Percentiles rank a stretch among this genome's conserved stretches.
phyloP scores from a whole-genome alignment of 2,329 filamentous ascomycete genomes.

The Diaporthe longicolla region DNA sequence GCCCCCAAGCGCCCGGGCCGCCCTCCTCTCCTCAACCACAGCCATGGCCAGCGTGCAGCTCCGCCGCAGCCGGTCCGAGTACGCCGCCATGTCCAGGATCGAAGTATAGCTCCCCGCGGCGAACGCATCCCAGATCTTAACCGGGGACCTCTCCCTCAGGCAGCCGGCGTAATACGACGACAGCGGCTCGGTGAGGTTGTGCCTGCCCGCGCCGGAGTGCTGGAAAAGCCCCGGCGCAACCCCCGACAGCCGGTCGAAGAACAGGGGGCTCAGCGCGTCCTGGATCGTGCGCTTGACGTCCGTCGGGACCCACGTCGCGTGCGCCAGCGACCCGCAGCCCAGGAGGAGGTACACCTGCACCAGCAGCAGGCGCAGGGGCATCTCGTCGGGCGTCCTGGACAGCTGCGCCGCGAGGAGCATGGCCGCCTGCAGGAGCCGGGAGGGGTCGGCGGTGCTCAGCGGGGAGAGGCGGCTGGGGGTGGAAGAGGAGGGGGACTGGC shows the following conservation, averaged over 20 bases:
- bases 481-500: constrained; percentile 22
- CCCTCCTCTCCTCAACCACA: constrained; percentile 65
- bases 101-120: constrained; percentile 65
- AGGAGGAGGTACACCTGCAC: constrained; percentile 66
- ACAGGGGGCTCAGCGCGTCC: constrained; percentile 68
- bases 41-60: constrained; percentile 69
- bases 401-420: constrained; percentile 65
- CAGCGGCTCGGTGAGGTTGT: constrained; percentile 57
- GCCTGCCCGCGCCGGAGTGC: constrained; percentile 48
- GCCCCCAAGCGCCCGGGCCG: constrained; percentile 59
- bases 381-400: constrained; percentile 60
- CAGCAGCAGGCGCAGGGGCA: constrained; percentile 63
- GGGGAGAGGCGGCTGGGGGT: constrained; percentile 40
- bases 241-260: constrained; percentile 68
- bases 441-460: constrained; percentile 46
- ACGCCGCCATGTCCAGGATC: constrained; percentile 62
- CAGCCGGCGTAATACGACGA: constrained; percentile 62
- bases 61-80: constrained; percentile 59
- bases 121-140: constrained; percentile 64
- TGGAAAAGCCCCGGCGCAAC: constrained; percentile 61
- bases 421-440: constrained; percentile 62
- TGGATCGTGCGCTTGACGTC: constrained; percentile 71
- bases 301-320: constrained; percentile 64
- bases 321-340: constrained; percentile 63
- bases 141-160: constrained; percentile 54